Evolutionary conservation across 768 basidiomycete species (phyloP).

Genomic region (Mrakia blollopis): DNA sequence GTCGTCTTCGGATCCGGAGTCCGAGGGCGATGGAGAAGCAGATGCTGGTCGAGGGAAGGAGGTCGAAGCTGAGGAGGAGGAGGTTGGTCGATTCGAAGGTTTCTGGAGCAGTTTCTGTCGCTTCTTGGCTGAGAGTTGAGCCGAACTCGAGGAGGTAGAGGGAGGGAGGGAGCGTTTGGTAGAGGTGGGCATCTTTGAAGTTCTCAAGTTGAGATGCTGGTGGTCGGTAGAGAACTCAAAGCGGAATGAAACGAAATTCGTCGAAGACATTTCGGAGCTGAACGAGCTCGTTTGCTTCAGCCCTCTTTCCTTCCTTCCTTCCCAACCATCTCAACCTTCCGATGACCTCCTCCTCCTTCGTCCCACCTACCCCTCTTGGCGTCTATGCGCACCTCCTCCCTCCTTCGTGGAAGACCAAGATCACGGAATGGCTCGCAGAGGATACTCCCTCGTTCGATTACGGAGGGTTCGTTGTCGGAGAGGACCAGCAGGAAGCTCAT

Average conservation of each 20-base stretch:
- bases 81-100: not conserved
- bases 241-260: not conserved
- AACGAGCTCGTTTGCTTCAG: too few species aligned
- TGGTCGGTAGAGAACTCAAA: not conserved
- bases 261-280: too few species aligned
- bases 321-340: not conserved
- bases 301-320: not conserved
- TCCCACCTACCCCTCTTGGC: conserved; percentile 22
- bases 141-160: not conserved
- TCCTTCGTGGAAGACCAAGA: conserved; percentile 81
- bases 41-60: not conserved
- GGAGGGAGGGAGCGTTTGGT: not conserved
- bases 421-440: conserved; percentile 79
- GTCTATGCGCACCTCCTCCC: conserved; percentile 67
- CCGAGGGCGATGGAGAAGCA: not conserved
- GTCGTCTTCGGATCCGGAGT: conserved; percentile 10
- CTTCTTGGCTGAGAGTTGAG: not conserved
- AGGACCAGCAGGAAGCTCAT: conserved; percentile 75
- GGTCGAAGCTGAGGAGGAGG: not conserved
- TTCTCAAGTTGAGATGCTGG: not conserved
- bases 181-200: not conserved
- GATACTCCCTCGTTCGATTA: conserved; percentile 96
- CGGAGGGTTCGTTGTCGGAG: conserved; percentile 92
- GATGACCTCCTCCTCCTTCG: not conserved
- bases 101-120: conserved; percentile 7